Percentiles rank a stretch among this genome's conserved stretches.
phyloP scores from a whole-genome alignment of 176 grass and related monocot genomes.

The Oryza brachyantha region DNA sequence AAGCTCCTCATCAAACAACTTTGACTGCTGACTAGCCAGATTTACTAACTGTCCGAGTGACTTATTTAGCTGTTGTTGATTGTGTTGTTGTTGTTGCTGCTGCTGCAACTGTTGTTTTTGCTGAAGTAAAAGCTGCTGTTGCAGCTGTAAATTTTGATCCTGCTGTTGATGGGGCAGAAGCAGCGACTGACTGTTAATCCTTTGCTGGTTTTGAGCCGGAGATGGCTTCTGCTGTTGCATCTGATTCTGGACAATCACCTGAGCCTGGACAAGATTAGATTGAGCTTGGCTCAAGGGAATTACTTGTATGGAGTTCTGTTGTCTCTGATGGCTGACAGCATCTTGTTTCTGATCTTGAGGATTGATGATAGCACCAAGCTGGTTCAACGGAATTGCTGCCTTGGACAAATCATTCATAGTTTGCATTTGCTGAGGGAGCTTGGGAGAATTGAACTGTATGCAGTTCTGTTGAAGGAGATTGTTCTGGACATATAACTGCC shows the following conservation, averaged over 20 bases:
- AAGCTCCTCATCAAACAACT: conserved; percentile 63
- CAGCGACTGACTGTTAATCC: conserved; percentile 20
- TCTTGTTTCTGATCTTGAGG: conserved; percentile 69
- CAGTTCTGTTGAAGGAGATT: conserved; percentile 74
- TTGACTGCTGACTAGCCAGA: conserved; percentile 61
- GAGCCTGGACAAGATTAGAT: conserved; percentile 60
- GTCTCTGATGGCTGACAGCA: conserved; percentile 46
- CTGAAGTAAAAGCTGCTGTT: conserved; percentile 55
- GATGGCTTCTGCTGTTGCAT: conserved; percentile 53
- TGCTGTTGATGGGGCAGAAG: conserved; percentile 43
- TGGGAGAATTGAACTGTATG: conserved; percentile 67
- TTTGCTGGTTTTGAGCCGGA: conserved; percentile 44
- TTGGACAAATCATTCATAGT: conserved; percentile 59
- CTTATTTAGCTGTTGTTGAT: conserved; percentile 54
- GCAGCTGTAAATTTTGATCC: conserved; percentile 43
- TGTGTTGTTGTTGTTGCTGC: conserved; percentile 33
- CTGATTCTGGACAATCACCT: conserved; percentile 75
- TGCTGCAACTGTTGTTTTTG: conserved; percentile 50
- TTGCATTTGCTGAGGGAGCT: conserved; percentile 66
- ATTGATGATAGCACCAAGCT: conserved; percentile 47
- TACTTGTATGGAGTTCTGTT: conserved; percentile 50
- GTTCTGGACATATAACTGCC: conserved; percentile 75
- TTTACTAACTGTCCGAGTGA: conserved; percentile 54
- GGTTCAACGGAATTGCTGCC: conserved; percentile 46
- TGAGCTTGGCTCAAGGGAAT: conserved; percentile 69